A percentile compares a stretch with the other conserved stretches of the same genome.
These are phyloP conservation scores for Hyaloperonospora brassicae DNA, from an alignment of 352 stramenopile genomes.

Conservation along the genomic window DNA sequence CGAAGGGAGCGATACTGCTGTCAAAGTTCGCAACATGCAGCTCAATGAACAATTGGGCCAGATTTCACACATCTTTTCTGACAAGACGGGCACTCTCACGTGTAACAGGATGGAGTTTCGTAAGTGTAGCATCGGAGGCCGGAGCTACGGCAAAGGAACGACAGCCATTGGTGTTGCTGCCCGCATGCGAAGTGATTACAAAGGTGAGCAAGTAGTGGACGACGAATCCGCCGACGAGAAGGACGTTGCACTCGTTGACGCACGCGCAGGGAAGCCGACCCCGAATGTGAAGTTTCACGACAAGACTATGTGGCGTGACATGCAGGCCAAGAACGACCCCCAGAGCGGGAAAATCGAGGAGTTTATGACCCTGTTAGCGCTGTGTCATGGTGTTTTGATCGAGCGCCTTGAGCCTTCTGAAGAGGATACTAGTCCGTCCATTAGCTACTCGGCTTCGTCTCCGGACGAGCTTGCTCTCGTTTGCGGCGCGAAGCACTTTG, in stretches of 20 bases:
- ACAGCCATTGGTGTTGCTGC: constrained; percentile 73
- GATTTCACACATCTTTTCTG: constrained; percentile 97
- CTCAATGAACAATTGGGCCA: constrained; percentile 84
- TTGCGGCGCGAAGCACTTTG: constrained; percentile 80
- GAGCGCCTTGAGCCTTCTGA: constrained; percentile 64
- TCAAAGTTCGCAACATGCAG: constrained; percentile 81
- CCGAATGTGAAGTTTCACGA: constrained; percentile 83
- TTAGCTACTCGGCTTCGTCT: constrained; percentile 86
- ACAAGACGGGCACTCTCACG: constrained; percentile 83
- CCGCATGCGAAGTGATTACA: constrained; percentile 55
- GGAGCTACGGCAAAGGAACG: constrained; percentile 77
- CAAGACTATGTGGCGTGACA: constrained; percentile 45
- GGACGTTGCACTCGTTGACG: constrained; percentile 26
- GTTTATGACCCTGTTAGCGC: constrained; percentile 81
- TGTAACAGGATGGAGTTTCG: constrained; percentile 89
- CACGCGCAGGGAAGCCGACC: constrained; percentile 18
- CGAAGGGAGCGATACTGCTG: constrained; percentile 47
- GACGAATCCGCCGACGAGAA: constrained; percentile 35
- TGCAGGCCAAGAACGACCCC: constrained; percentile 28
- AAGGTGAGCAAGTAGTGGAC: constrained; percentile 33
- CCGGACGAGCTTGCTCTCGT: constrained; percentile 82
- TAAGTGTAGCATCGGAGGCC: constrained; percentile 77
- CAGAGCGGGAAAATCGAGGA: constrained; percentile 57
- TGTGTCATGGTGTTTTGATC: constrained; percentile 95
- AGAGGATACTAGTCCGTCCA: constrained; percentile 16